A percentile compares a stretch with the other conserved stretches of the same genome.
phyloP scores from a whole-genome alignment of 257 asterid genomes.

The Echium plantagineum region DNA sequence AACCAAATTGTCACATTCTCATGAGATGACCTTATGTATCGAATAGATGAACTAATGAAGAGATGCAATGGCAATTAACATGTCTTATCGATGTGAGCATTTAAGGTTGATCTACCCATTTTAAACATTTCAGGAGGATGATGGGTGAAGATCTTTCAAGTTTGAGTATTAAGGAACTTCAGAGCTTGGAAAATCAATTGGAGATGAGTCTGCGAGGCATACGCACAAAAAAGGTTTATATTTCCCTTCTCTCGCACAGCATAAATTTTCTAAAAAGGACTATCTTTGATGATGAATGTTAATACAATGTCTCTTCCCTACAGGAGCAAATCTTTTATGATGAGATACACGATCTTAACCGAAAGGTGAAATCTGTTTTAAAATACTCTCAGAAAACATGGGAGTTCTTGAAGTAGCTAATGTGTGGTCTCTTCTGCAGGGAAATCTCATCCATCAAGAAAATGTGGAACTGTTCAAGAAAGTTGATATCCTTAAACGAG shows the following conservation, averaged over 20 bases:
- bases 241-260: constrained; percentile 5
- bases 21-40: not conserved
- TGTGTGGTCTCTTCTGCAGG: constrained; percentile 35
- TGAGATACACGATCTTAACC: constrained; percentile 52
- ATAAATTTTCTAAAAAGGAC: not conserved
- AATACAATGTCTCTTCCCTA: constrained; percentile 12
- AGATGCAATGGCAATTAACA: not conserved
- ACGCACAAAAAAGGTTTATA: constrained; percentile 52
- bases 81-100: not conserved
- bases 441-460: constrained; percentile 55
- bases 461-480: constrained; percentile 54
- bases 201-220: constrained; percentile 54
- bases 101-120: constrained; percentile 5
- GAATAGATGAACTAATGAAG: not conserved
- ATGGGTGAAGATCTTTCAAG: constrained; percentile 68
- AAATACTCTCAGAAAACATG: not conserved
- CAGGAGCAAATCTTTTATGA: constrained; percentile 49
- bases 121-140: constrained; percentile 36
- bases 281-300: constrained; percentile 2
- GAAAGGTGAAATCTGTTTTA: constrained; percentile 28
- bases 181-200: constrained; percentile 54
- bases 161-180: constrained; percentile 45
- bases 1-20: not conserved
- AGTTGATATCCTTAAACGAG: constrained; percentile 34
- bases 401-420: constrained; percentile 19